These are phyloP conservation scores for Tuber umbilicatum DNA, from an alignment of 495 filamentous ascomycete species.

Conservation along the genomic window DNA sequence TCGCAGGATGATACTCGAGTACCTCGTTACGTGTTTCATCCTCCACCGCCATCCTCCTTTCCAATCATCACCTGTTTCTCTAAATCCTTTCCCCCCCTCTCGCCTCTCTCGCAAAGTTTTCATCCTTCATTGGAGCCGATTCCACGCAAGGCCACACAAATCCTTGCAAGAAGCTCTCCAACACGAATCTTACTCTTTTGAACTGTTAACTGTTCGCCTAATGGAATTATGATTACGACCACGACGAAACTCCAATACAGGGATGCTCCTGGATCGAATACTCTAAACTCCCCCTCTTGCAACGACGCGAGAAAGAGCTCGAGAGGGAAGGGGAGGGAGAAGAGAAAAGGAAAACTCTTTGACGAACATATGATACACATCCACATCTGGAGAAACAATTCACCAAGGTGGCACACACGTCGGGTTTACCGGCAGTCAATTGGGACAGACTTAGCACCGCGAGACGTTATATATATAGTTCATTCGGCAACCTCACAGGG, in stretches of 20 bases:
- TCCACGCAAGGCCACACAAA: background rate
- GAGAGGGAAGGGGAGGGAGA: background rate
- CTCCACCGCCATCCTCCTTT: background rate
- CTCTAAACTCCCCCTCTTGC: background rate
- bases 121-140: background rate
- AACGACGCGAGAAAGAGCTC: background rate
- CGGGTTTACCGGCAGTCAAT: background rate
- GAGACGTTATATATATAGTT: background rate
- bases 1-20: background rate
- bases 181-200: background rate
- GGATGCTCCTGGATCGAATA: background rate
- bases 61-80: slow-evolving; percentile 4
- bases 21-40: background rate
- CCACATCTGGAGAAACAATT: background rate
- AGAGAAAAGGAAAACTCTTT: background rate
- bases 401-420: background rate
- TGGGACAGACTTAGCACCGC: background rate
- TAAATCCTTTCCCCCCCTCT: background rate
- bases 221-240: background rate
- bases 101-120: background rate
- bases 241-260: background rate
- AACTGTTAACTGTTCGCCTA: background rate
- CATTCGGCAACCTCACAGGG: background rate
- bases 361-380: background rate
- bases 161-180: background rate